A percentile compares a stretch with the other conserved stretches of the same genome.
Evolutionary conservation across 164 flowering plant genomes (phyloP).

Genomic region (Tinospora cordifolia): DNA sequence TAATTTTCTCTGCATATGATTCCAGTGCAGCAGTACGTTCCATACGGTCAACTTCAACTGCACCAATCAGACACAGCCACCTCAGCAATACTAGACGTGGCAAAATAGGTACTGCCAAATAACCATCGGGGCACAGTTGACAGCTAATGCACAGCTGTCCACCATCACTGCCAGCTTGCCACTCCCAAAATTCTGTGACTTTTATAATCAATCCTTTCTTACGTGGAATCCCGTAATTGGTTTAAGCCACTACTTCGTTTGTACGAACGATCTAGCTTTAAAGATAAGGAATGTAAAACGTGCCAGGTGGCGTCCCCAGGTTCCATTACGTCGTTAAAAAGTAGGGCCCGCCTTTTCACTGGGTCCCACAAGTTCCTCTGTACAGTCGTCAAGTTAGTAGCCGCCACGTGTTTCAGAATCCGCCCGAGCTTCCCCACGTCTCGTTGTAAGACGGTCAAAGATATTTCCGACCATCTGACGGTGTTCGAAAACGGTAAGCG

Average conservation of each 20-base stretch:
- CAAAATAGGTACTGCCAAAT: background rate
- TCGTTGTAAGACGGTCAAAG: constrained; percentile 62
- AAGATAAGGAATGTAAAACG: constrained; percentile 28
- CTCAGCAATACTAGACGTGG: background rate
- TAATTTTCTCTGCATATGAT: background rate
- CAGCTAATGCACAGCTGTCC: constrained; percentile 3
- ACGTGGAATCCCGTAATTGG: constrained; percentile 18
- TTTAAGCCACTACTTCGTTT: constrained; percentile 12
- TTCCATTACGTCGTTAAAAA: constrained; percentile 37
- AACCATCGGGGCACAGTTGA: background rate
- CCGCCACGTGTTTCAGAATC: constrained; percentile 65
- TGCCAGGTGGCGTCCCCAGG: constrained; percentile 94
- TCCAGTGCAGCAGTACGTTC: background rate
- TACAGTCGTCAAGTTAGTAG: constrained; percentile 48
- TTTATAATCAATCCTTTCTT: background rate
- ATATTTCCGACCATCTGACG: constrained; percentile 69
- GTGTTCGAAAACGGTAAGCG: constrained; percentile 61
- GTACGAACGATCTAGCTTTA: constrained; percentile 32
- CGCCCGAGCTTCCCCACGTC: constrained; percentile 48
- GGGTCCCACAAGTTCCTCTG: constrained; percentile 70
- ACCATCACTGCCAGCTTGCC: background rate
- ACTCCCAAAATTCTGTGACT: background rate
- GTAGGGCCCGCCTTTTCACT: constrained; percentile 35
- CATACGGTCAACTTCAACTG: background rate
- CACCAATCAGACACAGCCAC: background rate